Evolutionary conservation across 2,329 filamentous ascomycete species (phyloP).

Genomic region (Phaeosphaeria sp.): DNA sequence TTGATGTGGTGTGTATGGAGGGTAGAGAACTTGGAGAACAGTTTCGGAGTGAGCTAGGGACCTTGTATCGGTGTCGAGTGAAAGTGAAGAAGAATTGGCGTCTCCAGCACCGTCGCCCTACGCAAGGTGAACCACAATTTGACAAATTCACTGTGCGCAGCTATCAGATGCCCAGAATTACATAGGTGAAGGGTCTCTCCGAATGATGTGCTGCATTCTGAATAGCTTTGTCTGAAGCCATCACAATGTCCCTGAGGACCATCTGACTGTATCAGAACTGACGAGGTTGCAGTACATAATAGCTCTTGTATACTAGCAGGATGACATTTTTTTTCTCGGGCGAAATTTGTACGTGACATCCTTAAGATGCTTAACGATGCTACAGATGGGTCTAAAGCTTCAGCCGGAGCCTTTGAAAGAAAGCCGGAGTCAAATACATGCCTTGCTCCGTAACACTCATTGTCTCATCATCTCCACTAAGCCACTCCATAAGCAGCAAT

Average conservation of each 20-base stretch:
- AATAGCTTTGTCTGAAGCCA: too few species aligned
- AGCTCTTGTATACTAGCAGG: neutral
- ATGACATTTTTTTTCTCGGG: neutral
- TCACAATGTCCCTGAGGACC: too few species aligned
- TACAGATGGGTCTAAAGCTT: neutral
- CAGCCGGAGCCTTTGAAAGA: neutral
- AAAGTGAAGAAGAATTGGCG: neutral
- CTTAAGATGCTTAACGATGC: neutral
- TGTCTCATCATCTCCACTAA: slow-evolving; percentile 24
- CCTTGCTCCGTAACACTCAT: slow-evolving; percentile 17
- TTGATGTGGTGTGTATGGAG: neutral
- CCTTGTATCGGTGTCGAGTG: neutral
- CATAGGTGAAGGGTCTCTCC: too few species aligned
- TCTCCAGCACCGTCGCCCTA: neutral
- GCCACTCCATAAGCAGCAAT: slow-evolving; percentile 22
- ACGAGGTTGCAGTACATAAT: too few species aligned
- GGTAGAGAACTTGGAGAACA: neutral
- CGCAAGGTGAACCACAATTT: neutral
- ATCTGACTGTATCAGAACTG: too few species aligned
- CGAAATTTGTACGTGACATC: neutral
- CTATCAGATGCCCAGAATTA: too few species aligned
- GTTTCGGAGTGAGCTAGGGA: neutral
- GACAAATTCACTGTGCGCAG: neutral
- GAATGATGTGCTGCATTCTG: too few species aligned
- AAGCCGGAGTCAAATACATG: slow-evolving; percentile 20